Conservation (phyloP, 305 asterid species). For the Solanum hybrid region DNA sequence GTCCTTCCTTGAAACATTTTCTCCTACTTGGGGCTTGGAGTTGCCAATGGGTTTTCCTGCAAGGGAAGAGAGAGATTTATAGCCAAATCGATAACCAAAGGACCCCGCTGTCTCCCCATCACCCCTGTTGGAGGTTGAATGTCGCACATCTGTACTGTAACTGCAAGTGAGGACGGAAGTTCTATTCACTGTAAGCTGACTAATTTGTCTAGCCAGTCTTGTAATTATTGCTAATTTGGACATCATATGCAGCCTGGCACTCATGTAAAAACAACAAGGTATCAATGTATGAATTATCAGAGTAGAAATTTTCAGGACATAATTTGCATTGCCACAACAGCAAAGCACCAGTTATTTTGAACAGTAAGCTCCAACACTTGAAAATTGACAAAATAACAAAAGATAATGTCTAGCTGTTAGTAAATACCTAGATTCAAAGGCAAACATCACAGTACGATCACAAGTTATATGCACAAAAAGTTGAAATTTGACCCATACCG, state of each 20-base stretch:
- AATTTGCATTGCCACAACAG: neutral
- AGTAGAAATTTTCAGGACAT: neutral
- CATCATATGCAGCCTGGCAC: conserved; percentile 17
- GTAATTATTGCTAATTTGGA: conserved; percentile 20
- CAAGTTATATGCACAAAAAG: neutral
- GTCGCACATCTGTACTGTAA: conserved; percentile 18
- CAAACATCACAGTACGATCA: neutral
- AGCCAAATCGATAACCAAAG: neutral
- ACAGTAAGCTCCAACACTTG: neutral
- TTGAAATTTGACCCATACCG: neutral
- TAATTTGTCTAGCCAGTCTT: conserved; percentile 30
- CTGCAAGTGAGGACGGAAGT: conserved; percentile 18
- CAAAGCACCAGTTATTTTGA: neutral
- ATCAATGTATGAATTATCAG: neutral
- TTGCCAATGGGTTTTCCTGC: conserved; percentile 15
- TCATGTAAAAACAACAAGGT: neutral
- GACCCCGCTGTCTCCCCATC: conserved; percentile 8
- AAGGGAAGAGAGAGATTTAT: conserved; percentile 8
- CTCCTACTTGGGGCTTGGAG: conserved; percentile 41
- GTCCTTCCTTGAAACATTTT: conserved; percentile 55
- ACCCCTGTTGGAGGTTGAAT: conserved; percentile 13
- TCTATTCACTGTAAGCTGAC: conserved; percentile 21
- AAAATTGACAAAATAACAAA: neutral
- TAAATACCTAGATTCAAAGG: neutral
- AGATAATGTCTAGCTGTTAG: neutral